These are phyloP conservation scores for Podila minutissima DNA, from an alignment of 192 early-diverging fungal genomes.

Conservation along the genomic window DNA sequence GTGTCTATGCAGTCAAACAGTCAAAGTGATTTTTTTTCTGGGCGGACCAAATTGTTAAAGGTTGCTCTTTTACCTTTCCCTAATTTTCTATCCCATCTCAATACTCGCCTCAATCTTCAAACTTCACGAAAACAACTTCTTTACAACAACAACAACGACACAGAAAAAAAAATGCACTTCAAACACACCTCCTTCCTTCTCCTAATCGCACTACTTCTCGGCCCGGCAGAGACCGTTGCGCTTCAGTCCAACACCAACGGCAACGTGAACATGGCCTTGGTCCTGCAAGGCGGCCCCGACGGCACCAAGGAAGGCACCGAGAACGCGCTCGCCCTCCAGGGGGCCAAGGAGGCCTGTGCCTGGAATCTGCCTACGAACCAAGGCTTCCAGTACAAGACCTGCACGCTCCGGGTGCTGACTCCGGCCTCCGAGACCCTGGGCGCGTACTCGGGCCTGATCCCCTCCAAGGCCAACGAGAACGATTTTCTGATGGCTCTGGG, in stretches of 20 bases:
- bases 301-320: constrained; percentile 47
- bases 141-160: background rate
- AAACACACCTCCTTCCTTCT: too few relatives aligned
- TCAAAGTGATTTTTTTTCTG: too few relatives aligned
- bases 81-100: too few relatives aligned
- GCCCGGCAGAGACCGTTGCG: too few relatives aligned
- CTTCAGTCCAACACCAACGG: background rate
- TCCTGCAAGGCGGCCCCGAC: constrained; percentile 47
- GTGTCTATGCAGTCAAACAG: too few relatives aligned
- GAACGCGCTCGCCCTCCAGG: constrained; percentile 41
- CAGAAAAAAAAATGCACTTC: background rate
- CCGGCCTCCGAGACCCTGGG: constrained; percentile 32
- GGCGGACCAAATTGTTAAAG: too few relatives aligned
- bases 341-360: constrained; percentile 38
- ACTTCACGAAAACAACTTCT: background rate
- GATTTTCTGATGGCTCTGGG: constrained; percentile 51
- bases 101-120: background rate
- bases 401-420: constrained; percentile 21
- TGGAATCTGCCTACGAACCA: constrained; percentile 1
- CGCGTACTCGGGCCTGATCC: constrained; percentile 34
- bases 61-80: too few relatives aligned
- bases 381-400: constrained; percentile 30
- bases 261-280: constrained; percentile 31
- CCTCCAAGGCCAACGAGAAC: constrained; percentile 23
- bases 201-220: too few relatives aligned